Percentiles rank a stretch among this genome's conserved stretches.
Conservation (phyloP, 768 basidiomycete species). For the Pisolithus albus region DNA sequence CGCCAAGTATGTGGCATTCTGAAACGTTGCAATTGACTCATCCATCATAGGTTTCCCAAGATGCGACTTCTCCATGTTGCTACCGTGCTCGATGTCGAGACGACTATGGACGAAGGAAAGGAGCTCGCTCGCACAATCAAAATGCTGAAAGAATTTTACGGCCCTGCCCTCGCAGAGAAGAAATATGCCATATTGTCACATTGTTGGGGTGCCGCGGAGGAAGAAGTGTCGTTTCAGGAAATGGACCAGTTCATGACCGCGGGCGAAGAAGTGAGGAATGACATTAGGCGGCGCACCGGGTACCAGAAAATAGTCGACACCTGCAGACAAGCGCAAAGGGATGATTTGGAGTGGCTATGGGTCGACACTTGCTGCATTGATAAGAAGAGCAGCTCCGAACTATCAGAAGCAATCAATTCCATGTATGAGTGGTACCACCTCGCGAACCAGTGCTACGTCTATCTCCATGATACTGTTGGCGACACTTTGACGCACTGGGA, state of each 20-base stretch:
- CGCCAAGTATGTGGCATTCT: no score
- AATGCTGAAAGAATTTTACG: not conserved
- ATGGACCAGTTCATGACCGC: not conserved
- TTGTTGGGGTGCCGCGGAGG: not conserved
- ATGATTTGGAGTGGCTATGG: conserved; percentile 9
- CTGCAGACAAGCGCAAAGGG: conserved; percentile 1
- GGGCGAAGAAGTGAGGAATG: not conserved
- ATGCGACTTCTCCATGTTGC: not conserved
- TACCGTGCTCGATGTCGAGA: not conserved
- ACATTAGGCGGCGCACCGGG: not conserved
- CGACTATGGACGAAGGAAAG: not conserved
- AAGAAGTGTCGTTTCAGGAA: not conserved
- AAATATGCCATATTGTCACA: not conserved
- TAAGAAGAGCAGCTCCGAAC: conserved; percentile 11
- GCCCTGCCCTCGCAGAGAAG: not conserved
- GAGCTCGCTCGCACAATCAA: not conserved
- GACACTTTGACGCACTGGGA: not conserved
- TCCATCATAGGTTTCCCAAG: not conserved
- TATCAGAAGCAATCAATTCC: no score
- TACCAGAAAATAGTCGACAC: not conserved
- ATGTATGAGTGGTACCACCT: conserved; percentile 10
- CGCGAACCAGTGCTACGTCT: conserved; percentile 11
- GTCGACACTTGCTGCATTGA: conserved; percentile 15
- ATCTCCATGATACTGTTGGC: conserved; percentile 7
- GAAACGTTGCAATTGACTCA: not conserved